phyloP scores from a whole-genome alignment of 2,329 filamentous ascomycete species.

The Fusarium equiseti region DNA sequence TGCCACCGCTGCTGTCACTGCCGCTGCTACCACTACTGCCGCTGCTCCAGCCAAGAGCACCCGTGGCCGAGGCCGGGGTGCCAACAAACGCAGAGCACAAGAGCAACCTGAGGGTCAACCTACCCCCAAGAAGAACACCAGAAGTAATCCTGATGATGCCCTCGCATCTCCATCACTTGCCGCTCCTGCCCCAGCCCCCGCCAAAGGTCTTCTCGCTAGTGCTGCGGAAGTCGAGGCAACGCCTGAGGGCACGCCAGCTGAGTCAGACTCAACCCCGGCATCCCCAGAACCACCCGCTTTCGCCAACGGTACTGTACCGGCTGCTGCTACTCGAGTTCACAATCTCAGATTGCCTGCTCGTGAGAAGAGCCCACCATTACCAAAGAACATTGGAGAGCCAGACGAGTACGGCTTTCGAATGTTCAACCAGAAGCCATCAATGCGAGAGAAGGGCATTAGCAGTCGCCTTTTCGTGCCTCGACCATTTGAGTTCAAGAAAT shows the following conservation, averaged over 20 bases:
- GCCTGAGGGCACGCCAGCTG: constrained; percentile 52
- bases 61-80: constrained; percentile 51
- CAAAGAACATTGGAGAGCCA: constrained; percentile 58
- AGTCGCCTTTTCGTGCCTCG: constrained; percentile 65
- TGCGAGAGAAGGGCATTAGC: constrained; percentile 60
- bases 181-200: constrained; percentile 50
- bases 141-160: constrained; percentile 51
- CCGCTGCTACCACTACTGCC: constrained; percentile 44
- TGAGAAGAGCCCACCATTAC: constrained; percentile 55
- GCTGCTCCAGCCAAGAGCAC: constrained; percentile 45
- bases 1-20: constrained; percentile 49
- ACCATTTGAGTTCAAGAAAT: constrained; percentile 61
- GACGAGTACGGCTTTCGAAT: constrained; percentile 66
- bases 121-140: constrained; percentile 61
- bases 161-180: constrained; percentile 43
- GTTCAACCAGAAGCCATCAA: constrained; percentile 56
- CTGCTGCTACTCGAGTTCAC: constrained; percentile 45
- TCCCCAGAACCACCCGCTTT: constrained; percentile 52
- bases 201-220: constrained; percentile 56
- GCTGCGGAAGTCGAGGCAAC: constrained; percentile 53
- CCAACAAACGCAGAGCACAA: constrained; percentile 64
- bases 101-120: constrained; percentile 64
- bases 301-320: constrained; percentile 45
- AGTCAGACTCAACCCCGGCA: constrained; percentile 53
- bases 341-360: constrained; percentile 49